Conservation (phyloP, 2,329 filamentous ascomycete species). For the Aureobasidium sp. region DNA sequence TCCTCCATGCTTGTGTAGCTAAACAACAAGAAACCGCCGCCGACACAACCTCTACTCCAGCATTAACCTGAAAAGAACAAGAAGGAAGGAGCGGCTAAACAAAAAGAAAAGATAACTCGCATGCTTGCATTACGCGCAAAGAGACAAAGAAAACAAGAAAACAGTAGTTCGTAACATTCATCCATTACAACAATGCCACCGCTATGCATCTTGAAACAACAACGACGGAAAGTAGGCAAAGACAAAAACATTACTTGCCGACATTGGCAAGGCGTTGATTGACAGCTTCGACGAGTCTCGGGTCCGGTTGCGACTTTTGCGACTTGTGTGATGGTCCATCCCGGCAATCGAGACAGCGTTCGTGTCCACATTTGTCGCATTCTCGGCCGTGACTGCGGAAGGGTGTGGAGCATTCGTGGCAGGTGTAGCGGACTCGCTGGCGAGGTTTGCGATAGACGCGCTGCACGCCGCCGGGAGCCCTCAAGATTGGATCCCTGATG, state of each 20-base stretch:
- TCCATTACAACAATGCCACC: neutral
- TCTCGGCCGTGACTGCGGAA: slow-evolving; percentile 43
- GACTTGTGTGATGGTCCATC: slow-evolving; percentile 35
- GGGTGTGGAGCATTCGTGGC: slow-evolving; percentile 58
- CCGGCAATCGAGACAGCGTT: slow-evolving; percentile 54
- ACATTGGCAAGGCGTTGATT: slow-evolving; percentile 4
- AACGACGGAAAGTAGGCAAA: neutral
- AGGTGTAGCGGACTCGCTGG: slow-evolving; percentile 43
- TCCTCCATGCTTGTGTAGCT: neutral
- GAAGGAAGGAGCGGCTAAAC: neutral
- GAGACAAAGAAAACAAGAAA: neutral
- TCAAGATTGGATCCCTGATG: slow-evolving; percentile 6
- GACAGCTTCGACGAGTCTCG: neutral
- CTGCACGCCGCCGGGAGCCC: slow-evolving; percentile 19
- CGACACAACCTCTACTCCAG: neutral
- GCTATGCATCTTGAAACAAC: neutral
- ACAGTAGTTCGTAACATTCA: neutral
- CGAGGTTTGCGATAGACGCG: slow-evolving; percentile 40
- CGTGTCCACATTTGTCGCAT: slow-evolving; percentile 56
- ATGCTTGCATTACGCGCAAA: neutral
- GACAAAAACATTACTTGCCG: neutral
- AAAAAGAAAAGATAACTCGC: neutral
- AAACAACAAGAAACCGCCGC: neutral
- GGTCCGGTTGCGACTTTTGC: neutral
- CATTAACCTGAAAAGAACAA: neutral